phyloP scores from a whole-genome alignment of 345 rosid genomes.

The Laguncularia racemosa region DNA sequence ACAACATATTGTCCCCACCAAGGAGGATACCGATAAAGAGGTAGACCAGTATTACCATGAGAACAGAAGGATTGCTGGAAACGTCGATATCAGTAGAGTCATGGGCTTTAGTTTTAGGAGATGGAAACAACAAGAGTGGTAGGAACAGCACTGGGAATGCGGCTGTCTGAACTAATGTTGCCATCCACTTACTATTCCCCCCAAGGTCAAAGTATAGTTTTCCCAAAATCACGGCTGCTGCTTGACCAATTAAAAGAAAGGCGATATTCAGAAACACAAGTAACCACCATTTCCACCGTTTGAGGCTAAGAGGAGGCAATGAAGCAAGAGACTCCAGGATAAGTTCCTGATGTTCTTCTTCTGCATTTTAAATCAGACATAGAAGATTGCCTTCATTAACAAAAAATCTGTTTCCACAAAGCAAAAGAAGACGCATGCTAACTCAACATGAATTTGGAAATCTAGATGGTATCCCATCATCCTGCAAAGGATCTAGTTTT shows the following conservation, averaged over 20 bases:
- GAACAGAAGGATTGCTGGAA: neutral
- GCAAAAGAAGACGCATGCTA: neutral
- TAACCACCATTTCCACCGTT: conserved; percentile 18
- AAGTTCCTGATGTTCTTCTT: no score
- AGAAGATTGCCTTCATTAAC: neutral
- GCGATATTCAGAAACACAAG: conserved; percentile 10
- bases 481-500: no score
- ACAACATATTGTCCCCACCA: conserved; percentile 11
- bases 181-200: conserved; percentile 33
- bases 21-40: conserved; percentile 17
- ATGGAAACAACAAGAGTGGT: conserved; percentile 5
- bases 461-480: no score
- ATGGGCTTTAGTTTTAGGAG: neutral
- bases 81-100: neutral
- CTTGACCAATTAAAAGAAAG: conserved; percentile 14
- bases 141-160: conserved; percentile 28
- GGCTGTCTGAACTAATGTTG: conserved; percentile 22
- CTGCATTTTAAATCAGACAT: neutral
- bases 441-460: no score
- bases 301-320: neutral
- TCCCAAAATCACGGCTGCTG: conserved; percentile 12
- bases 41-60: conserved; percentile 8
- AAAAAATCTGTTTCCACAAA: neutral
- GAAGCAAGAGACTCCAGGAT: neutral
- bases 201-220: conserved; percentile 18